Percentiles rank a stretch among this genome's conserved stretches.
Conservation (phyloP, 139 green algal species). For the Chara braunii region DNA sequence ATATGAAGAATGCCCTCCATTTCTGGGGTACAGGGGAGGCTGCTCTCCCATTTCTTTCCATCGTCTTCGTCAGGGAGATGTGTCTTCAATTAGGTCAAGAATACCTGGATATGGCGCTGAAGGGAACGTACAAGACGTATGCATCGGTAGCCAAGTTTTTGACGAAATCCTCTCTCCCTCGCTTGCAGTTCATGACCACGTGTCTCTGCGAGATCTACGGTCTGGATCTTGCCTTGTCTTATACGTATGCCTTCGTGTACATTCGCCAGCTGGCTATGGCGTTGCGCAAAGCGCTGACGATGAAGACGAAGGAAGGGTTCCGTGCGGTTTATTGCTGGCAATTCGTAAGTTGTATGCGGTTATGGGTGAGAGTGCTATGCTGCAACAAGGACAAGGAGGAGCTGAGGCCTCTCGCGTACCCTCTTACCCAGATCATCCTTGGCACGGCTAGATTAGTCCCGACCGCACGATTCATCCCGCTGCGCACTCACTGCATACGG, state of each 20-base stretch:
- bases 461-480: conserved; percentile 79
- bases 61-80: conserved; percentile 76
- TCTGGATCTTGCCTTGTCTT: conserved; percentile 32
- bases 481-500: conserved; percentile 65
- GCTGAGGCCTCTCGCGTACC: conserved; percentile 79
- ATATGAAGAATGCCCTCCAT: conserved; percentile 60
- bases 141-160: conserved; percentile 80
- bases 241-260: conserved; percentile 48
- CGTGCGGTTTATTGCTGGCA: conserved; percentile 87
- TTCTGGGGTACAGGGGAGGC: conserved; percentile 63
- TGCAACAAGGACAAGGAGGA: conserved; percentile 34
- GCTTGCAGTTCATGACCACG: conserved; percentile 79
- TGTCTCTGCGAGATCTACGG: conserved; percentile 66
- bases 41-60: conserved; percentile 59
- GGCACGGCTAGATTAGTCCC: conserved; percentile 72
- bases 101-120: conserved; percentile 38
- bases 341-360: conserved; percentile 79
- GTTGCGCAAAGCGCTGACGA: conserved; percentile 70
- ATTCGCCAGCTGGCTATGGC: conserved; percentile 76
- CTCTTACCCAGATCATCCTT: conserved; percentile 50
- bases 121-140: conserved; percentile 71
- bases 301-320: conserved; percentile 56
- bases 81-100: conserved; percentile 50
- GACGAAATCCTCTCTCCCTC: conserved; percentile 51
- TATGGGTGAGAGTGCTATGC: conserved; percentile 69